Evolutionary conservation across 208 protist species (phyloP).

Genomic region (Acanthamoeba healyi): DNA sequence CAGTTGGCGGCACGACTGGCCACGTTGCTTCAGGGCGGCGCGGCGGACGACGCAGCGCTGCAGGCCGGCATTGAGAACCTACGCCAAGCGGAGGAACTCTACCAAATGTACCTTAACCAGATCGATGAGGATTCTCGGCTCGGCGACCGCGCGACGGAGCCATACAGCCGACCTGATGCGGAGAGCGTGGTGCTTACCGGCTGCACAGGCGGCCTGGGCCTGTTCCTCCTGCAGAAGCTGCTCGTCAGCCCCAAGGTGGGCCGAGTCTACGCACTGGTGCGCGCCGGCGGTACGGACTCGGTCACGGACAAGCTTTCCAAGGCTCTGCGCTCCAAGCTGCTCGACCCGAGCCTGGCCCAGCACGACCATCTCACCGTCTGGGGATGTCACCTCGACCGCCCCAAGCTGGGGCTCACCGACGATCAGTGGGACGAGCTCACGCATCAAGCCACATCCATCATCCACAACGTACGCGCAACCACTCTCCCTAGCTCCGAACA

Average conservation of each 20-base stretch:
- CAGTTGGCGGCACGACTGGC: background rate
- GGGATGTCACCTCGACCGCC: background rate
- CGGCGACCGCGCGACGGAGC: background rate
- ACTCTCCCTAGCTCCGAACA: too few relatives aligned
- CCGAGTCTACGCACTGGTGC: background rate
- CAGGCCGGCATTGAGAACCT: background rate
- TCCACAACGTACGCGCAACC: conserved; percentile 49
- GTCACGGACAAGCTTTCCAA: background rate
- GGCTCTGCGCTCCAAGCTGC: background rate
- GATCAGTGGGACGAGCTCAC: background rate
- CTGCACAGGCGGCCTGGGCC: conserved; percentile 19
- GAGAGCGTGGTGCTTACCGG: background rate
- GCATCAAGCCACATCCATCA: background rate
- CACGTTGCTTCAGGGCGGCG: background rate
- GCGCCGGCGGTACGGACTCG: background rate
- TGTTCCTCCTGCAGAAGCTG: background rate
- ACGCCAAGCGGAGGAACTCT: background rate
- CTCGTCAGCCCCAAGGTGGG: background rate
- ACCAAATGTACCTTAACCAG: background rate
- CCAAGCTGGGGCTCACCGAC: background rate
- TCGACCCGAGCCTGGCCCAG: background rate
- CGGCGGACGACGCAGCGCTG: background rate
- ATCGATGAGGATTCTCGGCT: background rate
- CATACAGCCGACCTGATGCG: background rate
- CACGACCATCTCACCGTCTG: background rate